Conservation (phyloP, 345 rosid genomes). For the Reutealis trisperma region DNA sequence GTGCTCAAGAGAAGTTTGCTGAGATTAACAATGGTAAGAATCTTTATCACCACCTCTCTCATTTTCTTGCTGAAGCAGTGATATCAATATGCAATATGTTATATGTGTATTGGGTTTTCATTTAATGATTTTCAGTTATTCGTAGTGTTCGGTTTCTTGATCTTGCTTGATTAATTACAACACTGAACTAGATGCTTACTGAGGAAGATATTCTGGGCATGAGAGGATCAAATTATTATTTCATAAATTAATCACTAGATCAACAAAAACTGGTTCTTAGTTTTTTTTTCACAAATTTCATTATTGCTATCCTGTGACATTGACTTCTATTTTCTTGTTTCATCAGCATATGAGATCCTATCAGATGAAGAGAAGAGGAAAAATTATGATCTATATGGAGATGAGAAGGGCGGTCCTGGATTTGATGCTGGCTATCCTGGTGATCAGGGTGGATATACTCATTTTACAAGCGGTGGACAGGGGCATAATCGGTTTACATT, state of each 20-base stretch:
- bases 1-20: conserved; percentile 83
- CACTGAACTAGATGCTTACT: neutral
- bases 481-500: conserved; percentile 56
- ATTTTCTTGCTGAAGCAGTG: neutral
- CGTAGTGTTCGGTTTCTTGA: neutral
- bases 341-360: conserved; percentile 85
- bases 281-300: neutral
- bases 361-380: conserved; percentile 88
- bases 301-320: neutral
- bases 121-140: neutral
- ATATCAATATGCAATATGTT: too few species aligned
- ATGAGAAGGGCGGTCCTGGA: conserved; percentile 82
- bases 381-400: conserved; percentile 84
- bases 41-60: neutral
- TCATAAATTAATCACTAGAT: neutral
- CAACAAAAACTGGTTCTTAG: neutral
- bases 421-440: conserved; percentile 72
- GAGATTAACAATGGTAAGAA: conserved; percentile 85
- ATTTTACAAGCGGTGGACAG: conserved; percentile 61
- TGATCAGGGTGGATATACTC: conserved; percentile 54
- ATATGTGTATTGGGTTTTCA: neutral
- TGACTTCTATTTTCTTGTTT: conserved; percentile 23
- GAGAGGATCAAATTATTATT: neutral
- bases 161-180: neutral
- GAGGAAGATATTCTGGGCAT: neutral